A percentile compares a stretch with the other conserved stretches of the same genome.
Conservation (phyloP, 345 rosid genomes). For the Populus tremula region DNA sequence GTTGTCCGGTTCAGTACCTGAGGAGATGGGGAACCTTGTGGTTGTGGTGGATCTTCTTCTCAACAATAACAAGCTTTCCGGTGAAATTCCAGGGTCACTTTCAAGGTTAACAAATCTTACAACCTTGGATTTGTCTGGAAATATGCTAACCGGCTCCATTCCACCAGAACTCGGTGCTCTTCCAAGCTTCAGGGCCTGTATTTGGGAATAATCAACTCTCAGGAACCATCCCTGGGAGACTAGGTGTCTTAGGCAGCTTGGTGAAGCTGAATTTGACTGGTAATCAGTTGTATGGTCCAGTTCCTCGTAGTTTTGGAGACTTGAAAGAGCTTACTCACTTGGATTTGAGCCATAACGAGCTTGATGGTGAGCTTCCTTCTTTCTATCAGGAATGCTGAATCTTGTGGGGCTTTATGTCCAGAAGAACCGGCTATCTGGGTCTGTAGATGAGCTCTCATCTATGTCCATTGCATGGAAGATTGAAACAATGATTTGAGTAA, state of each 20-base stretch:
- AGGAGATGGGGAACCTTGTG: constrained; percentile 63
- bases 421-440: constrained; percentile 59
- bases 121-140: constrained; percentile 73
- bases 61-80: constrained; percentile 64
- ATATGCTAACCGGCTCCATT: constrained; percentile 57
- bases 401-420: constrained; percentile 76
- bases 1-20: constrained; percentile 68
- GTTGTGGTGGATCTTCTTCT: constrained; percentile 67
- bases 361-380: constrained; percentile 65
- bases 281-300: constrained; percentile 50
- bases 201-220: constrained; percentile 63
- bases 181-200: constrained; percentile 76
- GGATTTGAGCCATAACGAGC: constrained; percentile 70
- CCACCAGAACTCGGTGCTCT: constrained; percentile 57
- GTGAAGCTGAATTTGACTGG: constrained; percentile 76
- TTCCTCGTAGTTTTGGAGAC: constrained; percentile 67
- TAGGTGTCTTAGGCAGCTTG: constrained; percentile 57
- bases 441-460: constrained; percentile 37
- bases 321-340: constrained; percentile 69
- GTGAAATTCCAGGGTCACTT: constrained; percentile 68
- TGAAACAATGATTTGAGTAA: constrained; percentile 57
- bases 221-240: constrained; percentile 66
- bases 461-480: constrained; percentile 61
- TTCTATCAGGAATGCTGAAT: constrained; percentile 52
- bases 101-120: constrained; percentile 60